These are phyloP conservation scores for Diplodia sapinea DNA, from an alignment of 2,329 filamentous ascomycete species.

Conservation along the genomic window DNA sequence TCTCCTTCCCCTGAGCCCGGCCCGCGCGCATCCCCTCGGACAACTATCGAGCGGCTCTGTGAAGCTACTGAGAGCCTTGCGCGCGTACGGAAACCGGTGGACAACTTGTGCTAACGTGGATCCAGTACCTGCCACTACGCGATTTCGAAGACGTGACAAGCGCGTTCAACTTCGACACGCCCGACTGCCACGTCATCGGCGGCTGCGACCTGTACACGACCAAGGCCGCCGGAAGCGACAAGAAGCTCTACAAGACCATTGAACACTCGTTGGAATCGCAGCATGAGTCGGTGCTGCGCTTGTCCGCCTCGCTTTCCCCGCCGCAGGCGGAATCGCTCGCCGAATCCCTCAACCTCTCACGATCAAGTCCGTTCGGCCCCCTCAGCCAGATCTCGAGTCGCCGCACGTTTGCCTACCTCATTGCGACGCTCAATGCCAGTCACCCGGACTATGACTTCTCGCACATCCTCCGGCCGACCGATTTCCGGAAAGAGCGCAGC, in stretches of 20 bases:
- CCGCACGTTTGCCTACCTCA: slow-evolving; percentile 92
- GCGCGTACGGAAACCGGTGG: neutral
- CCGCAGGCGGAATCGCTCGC: slow-evolving; percentile 76
- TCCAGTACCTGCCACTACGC: slow-evolving; percentile 85
- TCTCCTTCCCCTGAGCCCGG: slow-evolving; percentile 26
- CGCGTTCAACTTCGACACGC: slow-evolving; percentile 93
- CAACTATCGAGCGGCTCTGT: slow-evolving; percentile 4
- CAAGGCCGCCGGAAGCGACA: slow-evolving; percentile 92
- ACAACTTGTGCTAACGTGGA: neutral
- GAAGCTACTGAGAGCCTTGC: slow-evolving; percentile 18
- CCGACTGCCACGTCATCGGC: slow-evolving; percentile 88
- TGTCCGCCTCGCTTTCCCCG: slow-evolving; percentile 86
- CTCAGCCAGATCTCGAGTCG: slow-evolving; percentile 87
- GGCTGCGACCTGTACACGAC: slow-evolving; percentile 97
- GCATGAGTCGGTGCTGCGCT: slow-evolving; percentile 83
- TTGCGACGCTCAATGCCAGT: slow-evolving; percentile 93
- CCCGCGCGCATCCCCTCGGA: slow-evolving; percentile 5
- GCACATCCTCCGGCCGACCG: slow-evolving; percentile 82
- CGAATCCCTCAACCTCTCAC: slow-evolving; percentile 72
- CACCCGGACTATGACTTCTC: slow-evolving; percentile 98
- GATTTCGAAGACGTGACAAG: slow-evolving; percentile 91
- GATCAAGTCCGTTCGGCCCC: slow-evolving; percentile 89
- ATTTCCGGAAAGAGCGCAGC: slow-evolving; percentile 86
- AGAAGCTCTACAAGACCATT: slow-evolving; percentile 96
- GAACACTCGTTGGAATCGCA: slow-evolving; percentile 89